Evolutionary conservation across 768 basidiomycete genomes (phyloP).

Genomic region (Roridomyces roridus): DNA sequence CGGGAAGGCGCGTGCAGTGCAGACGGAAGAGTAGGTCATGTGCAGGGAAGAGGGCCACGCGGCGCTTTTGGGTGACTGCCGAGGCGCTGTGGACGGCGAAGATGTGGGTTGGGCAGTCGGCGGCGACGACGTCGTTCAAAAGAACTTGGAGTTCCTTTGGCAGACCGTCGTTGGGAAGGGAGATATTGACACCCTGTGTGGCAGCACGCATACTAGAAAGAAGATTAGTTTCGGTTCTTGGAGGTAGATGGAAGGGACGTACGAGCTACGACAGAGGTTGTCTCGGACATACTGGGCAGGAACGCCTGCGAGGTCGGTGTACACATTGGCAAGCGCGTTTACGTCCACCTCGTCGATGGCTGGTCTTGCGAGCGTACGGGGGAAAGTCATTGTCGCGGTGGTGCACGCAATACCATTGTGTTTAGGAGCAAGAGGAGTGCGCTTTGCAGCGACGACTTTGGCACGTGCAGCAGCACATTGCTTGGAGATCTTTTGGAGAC

Average conservation of each 20-base stretch:
- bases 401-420: conserved; percentile 4
- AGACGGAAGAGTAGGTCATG: conserved; percentile 51
- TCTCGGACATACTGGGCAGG: conserved; percentile 30
- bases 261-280: conserved; percentile 18
- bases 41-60: conserved; percentile 44
- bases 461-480: background rate
- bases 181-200: conserved; percentile 4
- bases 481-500: background rate
- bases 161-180: background rate
- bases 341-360: conserved; percentile 24
- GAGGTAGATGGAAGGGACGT: conserved; percentile 2
- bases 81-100: conserved; percentile 41
- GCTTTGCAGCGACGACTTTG: conserved; percentile 1
- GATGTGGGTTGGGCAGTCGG: conserved; percentile 38
- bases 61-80: conserved; percentile 27
- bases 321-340: conserved; percentile 11
- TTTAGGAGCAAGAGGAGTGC: conserved; percentile 16
- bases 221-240: conserved; percentile 1
- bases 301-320: conserved; percentile 22
- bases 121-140: conserved; percentile 26
- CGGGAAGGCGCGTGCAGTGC: conserved; percentile 44
- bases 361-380: conserved; percentile 27
- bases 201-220: conserved; percentile 25
- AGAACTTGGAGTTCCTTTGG: conserved; percentile 33
- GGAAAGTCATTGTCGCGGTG: conserved; percentile 2